Evolutionary conservation across 2,329 filamentous ascomycete species (phyloP).

Genomic region (Microdochium paspali): DNA sequence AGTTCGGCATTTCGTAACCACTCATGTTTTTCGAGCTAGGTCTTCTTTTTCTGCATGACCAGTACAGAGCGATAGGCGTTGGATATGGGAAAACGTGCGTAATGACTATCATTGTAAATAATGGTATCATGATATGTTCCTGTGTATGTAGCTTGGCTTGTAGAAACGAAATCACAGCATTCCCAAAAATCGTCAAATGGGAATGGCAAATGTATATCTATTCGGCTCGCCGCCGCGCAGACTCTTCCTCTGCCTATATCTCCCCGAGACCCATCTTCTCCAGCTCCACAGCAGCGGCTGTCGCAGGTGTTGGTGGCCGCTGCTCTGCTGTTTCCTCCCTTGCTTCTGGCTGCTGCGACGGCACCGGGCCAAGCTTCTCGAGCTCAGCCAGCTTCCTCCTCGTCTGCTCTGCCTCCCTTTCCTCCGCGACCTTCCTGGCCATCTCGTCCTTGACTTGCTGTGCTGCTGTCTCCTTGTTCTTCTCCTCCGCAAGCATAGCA

Average conservation of each 20-base stretch:
- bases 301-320: slow-evolving; percentile 14
- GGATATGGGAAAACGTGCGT: too few species aligned
- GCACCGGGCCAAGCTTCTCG: slow-evolving; percentile 24
- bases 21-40: neutral
- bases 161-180: neutral
- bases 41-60: neutral
- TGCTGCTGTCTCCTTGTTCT: slow-evolving; percentile 38
- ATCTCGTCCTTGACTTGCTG: slow-evolving; percentile 8
- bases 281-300: slow-evolving; percentile 22
- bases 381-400: slow-evolving; percentile 38
- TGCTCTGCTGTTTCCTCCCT: slow-evolving; percentile 15
- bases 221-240: slow-evolving; percentile 6
- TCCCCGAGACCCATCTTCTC: slow-evolving; percentile 24
- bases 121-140: neutral
- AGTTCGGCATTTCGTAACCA: too few species aligned
- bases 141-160: neutral
- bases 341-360: slow-evolving; percentile 22
- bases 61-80: neutral
- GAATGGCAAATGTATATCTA: neutral
- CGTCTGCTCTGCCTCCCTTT: slow-evolving; percentile 37
- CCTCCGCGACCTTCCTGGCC: slow-evolving; percentile 31
- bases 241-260: slow-evolving; percentile 11
- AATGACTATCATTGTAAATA: neutral
- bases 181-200: neutral
- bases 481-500: slow-evolving; percentile 55